A percentile compares a stretch with the other conserved stretches of the same genome.
phyloP scores from a whole-genome alignment of 495 filamentous ascomycete genomes.

The Tirmania nivea region DNA sequence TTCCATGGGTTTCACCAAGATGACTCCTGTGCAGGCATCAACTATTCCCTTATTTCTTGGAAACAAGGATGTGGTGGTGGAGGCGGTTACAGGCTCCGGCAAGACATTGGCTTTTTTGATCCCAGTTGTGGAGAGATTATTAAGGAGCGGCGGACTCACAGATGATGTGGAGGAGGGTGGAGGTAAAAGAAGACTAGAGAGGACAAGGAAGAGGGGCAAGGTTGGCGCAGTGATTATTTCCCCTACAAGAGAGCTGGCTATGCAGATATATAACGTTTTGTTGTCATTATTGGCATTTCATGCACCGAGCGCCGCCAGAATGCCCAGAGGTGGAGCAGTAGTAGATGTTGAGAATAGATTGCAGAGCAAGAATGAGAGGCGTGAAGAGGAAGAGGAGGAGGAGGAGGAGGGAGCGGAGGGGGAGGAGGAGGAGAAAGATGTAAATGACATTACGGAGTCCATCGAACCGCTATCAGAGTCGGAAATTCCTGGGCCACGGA shows the following conservation, averaged over 20 bases:
- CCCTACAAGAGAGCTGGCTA: conserved; percentile 79
- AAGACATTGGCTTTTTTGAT: conserved; percentile 87
- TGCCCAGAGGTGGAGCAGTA: conserved; percentile 30
- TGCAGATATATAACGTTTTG: conserved; percentile 74
- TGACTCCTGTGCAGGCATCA: conserved; percentile 90
- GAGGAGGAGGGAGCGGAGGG: background rate
- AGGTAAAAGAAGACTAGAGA: conserved; percentile 23
- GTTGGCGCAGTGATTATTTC: conserved; percentile 77
- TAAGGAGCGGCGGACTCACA: conserved; percentile 25
- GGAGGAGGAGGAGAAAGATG: conserved; percentile 1
- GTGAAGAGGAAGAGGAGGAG: background rate
- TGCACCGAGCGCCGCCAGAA: conserved; percentile 41
- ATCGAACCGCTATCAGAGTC: background rate
- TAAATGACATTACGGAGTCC: background rate
- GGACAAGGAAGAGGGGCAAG: conserved; percentile 58
- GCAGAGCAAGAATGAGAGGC: background rate
- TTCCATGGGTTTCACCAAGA: conserved; percentile 64
- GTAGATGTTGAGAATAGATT: conserved; percentile 19
- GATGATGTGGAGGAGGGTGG: conserved; percentile 23
- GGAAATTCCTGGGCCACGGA: conserved; percentile 25
- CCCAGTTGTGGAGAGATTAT: conserved; percentile 63
- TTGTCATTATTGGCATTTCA: conserved; percentile 61
- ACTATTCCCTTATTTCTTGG: conserved; percentile 76
- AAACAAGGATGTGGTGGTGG: conserved; percentile 92
- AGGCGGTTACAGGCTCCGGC: conserved; percentile 89